A percentile compares a stretch with the other conserved stretches of the same genome.
Conservation (phyloP, 2,329 filamentous ascomycete species). For the Colletotrichum somersetense region DNA sequence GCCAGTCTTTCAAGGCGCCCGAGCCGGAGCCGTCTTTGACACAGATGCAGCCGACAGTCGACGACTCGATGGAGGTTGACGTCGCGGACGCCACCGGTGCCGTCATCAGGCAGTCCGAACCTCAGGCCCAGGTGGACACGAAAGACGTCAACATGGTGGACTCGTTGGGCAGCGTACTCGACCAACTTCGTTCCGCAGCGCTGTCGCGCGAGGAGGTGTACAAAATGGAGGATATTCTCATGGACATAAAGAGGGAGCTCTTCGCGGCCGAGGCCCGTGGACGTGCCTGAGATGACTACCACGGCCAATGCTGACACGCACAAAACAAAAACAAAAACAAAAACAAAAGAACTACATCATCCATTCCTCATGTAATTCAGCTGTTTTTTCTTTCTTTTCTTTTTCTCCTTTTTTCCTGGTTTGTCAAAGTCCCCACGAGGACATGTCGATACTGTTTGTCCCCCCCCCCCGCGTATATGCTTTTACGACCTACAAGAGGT, state of each 20-base stretch:
- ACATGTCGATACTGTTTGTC: conserved; percentile 31
- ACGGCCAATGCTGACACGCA: not conserved
- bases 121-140: conserved; percentile 44
- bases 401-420: not conserved
- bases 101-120: not conserved
- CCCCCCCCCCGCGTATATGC: conserved; percentile 7
- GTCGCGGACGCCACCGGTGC: conserved; percentile 18
- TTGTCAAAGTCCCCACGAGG: not conserved
- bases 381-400: not conserved
- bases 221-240: conserved; percentile 81
- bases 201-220: conserved; percentile 76
- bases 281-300: conserved; percentile 48
- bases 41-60: conserved; percentile 25
- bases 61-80: conserved; percentile 45
- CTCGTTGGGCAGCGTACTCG: conserved; percentile 68
- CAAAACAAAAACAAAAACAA: not conserved
- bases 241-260: conserved; percentile 81
- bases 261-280: conserved; percentile 77
- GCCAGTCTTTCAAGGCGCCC: conserved; percentile 47
- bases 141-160: conserved; percentile 62
- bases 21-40: conserved; percentile 34
- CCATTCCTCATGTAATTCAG: not conserved
- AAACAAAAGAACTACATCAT: not conserved
- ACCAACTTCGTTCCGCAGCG: conserved; percentile 68
- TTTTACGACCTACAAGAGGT: conserved; percentile 27